These are phyloP conservation scores for Cladophialophora bantiana DNA, from an alignment of 2,329 filamentous ascomycete genomes.

Conservation along the genomic window DNA sequence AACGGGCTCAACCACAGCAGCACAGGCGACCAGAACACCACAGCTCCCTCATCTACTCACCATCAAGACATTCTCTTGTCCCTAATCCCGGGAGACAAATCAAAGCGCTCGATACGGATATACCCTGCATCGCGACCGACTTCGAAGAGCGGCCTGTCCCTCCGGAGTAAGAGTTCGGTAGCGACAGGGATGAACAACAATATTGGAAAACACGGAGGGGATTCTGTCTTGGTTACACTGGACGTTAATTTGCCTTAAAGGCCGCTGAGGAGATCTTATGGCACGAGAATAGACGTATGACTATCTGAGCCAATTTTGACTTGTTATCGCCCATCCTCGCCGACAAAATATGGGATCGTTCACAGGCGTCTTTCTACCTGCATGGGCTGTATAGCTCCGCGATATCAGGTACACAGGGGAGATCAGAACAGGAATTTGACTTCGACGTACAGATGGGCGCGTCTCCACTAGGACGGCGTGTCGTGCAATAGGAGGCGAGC, in stretches of 20 bases:
- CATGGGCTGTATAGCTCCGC: not conserved
- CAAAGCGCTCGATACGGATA: conserved; percentile 40
- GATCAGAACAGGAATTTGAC: not conserved
- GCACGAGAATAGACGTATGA: not conserved
- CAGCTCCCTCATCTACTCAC: conserved; percentile 15
- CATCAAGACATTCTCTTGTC: conserved; percentile 41
- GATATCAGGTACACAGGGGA: not conserved
- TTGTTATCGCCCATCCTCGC: not conserved
- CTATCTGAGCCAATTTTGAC: not conserved
- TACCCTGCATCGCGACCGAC: conserved; percentile 40
- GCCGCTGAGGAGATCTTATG: not conserved
- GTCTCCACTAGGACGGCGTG: not conserved
- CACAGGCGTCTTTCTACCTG: not conserved
- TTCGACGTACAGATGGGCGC: not conserved
- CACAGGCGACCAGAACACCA: conserved; percentile 1
- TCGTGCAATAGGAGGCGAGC: not conserved
- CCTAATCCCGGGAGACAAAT: conserved; percentile 41
- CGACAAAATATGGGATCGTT: not conserved
- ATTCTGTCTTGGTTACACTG: conserved; percentile 37
- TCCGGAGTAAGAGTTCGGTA: conserved; percentile 37
- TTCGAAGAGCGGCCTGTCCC: conserved; percentile 35
- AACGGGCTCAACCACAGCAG: conserved; percentile 15
- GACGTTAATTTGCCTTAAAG: conserved; percentile 37
- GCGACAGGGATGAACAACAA: conserved; percentile 25
- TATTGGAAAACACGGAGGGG: conserved; percentile 20